Percentiles rank a stretch among this genome's conserved stretches.
These are phyloP conservation scores for Candida khao-thaluensis DNA, from an alignment of 805 yeast species.

Conservation along the genomic window DNA sequence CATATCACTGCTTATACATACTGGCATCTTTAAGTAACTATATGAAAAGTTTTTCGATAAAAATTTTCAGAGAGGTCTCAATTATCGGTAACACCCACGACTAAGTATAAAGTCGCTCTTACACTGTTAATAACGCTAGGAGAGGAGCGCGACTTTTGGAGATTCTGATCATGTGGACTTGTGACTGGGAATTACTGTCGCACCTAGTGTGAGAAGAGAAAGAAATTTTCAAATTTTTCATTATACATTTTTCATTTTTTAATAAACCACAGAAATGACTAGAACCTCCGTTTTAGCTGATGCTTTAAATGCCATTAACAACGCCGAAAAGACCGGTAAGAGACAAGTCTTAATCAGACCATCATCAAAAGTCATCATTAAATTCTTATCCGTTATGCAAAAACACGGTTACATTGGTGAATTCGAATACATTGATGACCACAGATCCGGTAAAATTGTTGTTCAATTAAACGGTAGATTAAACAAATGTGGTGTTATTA, in stretches of 20 bases:
- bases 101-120: no score
- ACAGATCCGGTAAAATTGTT: slow-evolving; percentile 97
- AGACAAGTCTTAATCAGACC: slow-evolving; percentile 98
- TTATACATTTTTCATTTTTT: neutral
- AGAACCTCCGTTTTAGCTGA: slow-evolving; percentile 98
- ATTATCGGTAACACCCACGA: neutral
- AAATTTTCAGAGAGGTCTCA: slow-evolving; percentile 5
- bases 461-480: slow-evolving; percentile 96
- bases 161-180: neutral
- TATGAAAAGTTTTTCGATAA: slow-evolving; percentile 10
- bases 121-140: no score
- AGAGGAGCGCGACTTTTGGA: neutral
- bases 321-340: slow-evolving; percentile 99
- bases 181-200: no score
- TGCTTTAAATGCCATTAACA: slow-evolving; percentile 97
- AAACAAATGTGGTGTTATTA: slow-evolving; percentile 98
- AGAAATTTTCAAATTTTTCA: slow-evolving; percentile 9
- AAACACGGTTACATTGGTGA: slow-evolving; percentile 99
- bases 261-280: slow-evolving; percentile 65
- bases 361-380: slow-evolving; percentile 96
- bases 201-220: slow-evolving; percentile 4
- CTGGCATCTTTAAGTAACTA: slow-evolving; percentile 38
- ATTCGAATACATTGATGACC: slow-evolving; percentile 97
- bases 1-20: slow-evolving; percentile 33
- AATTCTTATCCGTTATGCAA: slow-evolving; percentile 95